phyloP scores from a whole-genome alignment of 108 stramenopile species.

The Skeletonema grethae region DNA sequence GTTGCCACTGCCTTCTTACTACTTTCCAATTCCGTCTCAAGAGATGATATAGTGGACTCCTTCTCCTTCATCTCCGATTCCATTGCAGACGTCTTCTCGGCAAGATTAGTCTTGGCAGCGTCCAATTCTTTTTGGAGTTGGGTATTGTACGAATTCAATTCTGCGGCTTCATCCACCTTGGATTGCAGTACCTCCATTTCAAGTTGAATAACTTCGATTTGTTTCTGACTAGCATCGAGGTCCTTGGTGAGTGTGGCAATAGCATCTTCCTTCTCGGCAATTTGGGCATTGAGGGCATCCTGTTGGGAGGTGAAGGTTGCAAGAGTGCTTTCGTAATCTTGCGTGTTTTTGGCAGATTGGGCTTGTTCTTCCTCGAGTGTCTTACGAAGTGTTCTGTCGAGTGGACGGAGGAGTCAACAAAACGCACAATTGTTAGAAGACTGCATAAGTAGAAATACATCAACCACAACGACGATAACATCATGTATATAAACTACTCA shows the following conservation, averaged over 20 bases:
- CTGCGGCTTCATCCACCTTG: constrained; percentile 13
- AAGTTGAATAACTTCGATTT: constrained; percentile 22
- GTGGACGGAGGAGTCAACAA: not conserved
- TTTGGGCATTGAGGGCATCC: constrained; percentile 14
- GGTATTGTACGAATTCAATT: constrained; percentile 18
- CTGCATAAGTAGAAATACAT: not conserved
- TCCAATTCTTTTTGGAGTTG: constrained; percentile 21
- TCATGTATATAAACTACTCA: constrained; percentile 8
- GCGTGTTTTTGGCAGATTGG: constrained; percentile 10
- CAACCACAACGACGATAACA: not conserved
- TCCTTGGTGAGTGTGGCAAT: constrained; percentile 25
- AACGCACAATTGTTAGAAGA: not conserved
- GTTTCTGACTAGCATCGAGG: constrained; percentile 19
- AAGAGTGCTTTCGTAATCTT: constrained; percentile 25
- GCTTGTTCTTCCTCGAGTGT: constrained; percentile 27
- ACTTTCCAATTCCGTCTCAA: constrained; percentile 30
- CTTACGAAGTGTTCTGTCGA: constrained; percentile 21
- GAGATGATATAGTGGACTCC: constrained; percentile 19
- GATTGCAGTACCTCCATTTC: constrained; percentile 30
- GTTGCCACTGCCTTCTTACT: constrained; percentile 23
- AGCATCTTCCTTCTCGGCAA: constrained; percentile 29
- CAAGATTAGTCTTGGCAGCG: constrained; percentile 5
- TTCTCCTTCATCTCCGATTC: constrained; percentile 6
- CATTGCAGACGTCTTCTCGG: constrained; percentile 26
- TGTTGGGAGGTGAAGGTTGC: constrained; percentile 24